Evolutionary conservation across 2,329 filamentous ascomycete genomes (phyloP), one percentile per base, ranked within the genome.

Genomic region (Botryotinia globosa): DNA sequence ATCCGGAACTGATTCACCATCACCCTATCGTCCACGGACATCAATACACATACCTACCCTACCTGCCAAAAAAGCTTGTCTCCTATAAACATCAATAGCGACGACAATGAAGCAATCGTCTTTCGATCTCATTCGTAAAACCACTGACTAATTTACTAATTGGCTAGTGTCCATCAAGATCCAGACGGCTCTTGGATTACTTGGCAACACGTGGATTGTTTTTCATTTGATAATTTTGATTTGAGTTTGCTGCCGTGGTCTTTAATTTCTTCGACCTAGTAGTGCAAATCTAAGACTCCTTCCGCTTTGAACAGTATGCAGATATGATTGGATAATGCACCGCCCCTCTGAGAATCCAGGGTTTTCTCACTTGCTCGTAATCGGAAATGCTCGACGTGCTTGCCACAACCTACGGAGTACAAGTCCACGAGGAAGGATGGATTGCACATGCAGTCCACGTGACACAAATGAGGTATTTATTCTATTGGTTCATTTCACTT

Each of bases 381-480:
- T 18, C 14, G 51, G 51, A 56, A 29, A 56, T 56, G 51, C 51
- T 56, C n/a, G 51, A 56, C n/a, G n/a, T 29, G 14, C 51, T 16
- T 51, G 48, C 29, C n/a, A 8, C 56, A n/a, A n/a, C n/a, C n/a
- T n/a, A n/a, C n/a, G n/a, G n/a, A n/a, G n/a, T n/a, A n/a, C n/a
- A 59, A 25, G 56, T 37, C 34, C 32, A 59, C 32, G 56, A 58
- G 29, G 29, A 29, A 12, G n/a, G 22, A 61, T 37, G 34, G 34
- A 61, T n/a, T 61, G 58, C 58, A 61, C 25, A 54, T 58, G 51
- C 69, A 58, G 37, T 32, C 25, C 51, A 67, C 48, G 66, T 69
- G 66, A 69, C 34, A 42, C n/a, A 59, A 45, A 67, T 72, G 70
- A 72, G 70, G 70, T 66, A 72, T 72, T 72, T 72, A 72, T 72